phyloP scores from a whole-genome alignment of 371 early-diverging fungal genomes.

The Parasitella parasitica region DNA sequence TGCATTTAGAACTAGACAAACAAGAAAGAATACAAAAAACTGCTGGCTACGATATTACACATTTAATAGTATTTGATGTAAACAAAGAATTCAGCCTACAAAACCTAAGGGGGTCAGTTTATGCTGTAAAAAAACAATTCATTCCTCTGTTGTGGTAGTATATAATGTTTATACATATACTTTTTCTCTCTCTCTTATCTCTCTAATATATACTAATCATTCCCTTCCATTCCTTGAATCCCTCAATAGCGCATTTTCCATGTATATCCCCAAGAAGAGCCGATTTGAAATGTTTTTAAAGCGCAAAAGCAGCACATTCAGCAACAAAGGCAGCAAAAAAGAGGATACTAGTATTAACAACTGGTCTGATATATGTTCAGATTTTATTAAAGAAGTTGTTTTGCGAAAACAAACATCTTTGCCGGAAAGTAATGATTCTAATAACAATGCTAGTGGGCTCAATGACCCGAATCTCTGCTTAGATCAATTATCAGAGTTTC shows the following conservation, averaged over 20 bases:
- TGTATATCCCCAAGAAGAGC: constrained; percentile 11
- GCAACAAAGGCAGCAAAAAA: not conserved
- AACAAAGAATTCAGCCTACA: not conserved
- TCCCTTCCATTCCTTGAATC: not conserved
- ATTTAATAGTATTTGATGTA: not conserved
- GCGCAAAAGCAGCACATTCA: not conserved
- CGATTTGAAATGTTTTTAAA: constrained; percentile 5
- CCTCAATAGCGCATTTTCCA: not conserved
- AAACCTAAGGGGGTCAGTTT: not conserved
- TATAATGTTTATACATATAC: not conserved
- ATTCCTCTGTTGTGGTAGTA: not conserved
- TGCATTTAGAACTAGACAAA: not conserved
- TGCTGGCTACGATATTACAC: not conserved
- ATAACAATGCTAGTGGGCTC: not conserved
- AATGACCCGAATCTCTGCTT: constrained; percentile 6
- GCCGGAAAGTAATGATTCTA: not conserved
- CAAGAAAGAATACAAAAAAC: not conserved
- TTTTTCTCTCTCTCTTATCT: not conserved
- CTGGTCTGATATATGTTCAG: constrained; percentile 20
- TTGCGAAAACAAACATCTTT: not conserved
- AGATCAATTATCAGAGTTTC: constrained; percentile 25
- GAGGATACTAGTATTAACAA: not conserved
- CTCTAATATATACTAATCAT: not conserved
- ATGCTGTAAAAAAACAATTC: not conserved
- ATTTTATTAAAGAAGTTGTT: constrained; percentile 10